These are phyloP conservation scores for Onygenales sp. DNA, from an alignment of 2,329 filamentous ascomycete genomes.

Conservation along the genomic window DNA sequence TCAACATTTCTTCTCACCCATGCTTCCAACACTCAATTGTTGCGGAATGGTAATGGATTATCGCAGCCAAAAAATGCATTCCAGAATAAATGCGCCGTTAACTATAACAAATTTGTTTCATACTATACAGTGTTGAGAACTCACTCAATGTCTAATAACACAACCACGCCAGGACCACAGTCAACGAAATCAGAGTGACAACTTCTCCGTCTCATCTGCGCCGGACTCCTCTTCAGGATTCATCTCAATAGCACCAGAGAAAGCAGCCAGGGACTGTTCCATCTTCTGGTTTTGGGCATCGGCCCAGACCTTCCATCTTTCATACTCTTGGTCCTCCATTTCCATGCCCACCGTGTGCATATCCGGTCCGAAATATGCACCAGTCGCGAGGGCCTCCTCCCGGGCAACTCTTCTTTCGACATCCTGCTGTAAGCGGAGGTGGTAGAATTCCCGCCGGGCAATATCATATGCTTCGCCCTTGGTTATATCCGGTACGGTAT, in stretches of 20 bases:
- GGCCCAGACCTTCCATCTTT: conserved; percentile 81
- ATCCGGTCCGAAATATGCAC: conserved; percentile 78
- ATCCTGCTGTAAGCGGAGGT: conserved; percentile 69
- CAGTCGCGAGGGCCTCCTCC: conserved; percentile 78
- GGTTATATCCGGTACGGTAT: conserved; percentile 49
- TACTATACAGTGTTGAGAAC: not conserved
- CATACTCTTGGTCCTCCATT: conserved; percentile 69
- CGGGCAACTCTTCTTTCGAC: conserved; percentile 71
- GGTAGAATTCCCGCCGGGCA: conserved; percentile 85
- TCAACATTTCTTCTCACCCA: too few species aligned
- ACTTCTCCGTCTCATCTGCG: conserved; percentile 2
- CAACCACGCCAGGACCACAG: not conserved
- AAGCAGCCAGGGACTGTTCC: conserved; percentile 39
- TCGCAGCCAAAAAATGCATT: not conserved
- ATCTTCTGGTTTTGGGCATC: conserved; percentile 40
- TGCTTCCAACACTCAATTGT: too few species aligned
- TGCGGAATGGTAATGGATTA: not conserved
- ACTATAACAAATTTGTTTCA: not conserved
- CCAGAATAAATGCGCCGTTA: not conserved
- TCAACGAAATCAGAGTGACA: not conserved
- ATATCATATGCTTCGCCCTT: conserved; percentile 70
- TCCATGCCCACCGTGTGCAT: conserved; percentile 68
- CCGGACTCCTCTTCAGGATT: conserved; percentile 2
- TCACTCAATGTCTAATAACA: not conserved
- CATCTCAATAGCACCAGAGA: conserved; percentile 18